Evolutionary conservation across 2,329 filamentous ascomycete species (phyloP).

Genomic region (Ciborinia camelliae): DNA sequence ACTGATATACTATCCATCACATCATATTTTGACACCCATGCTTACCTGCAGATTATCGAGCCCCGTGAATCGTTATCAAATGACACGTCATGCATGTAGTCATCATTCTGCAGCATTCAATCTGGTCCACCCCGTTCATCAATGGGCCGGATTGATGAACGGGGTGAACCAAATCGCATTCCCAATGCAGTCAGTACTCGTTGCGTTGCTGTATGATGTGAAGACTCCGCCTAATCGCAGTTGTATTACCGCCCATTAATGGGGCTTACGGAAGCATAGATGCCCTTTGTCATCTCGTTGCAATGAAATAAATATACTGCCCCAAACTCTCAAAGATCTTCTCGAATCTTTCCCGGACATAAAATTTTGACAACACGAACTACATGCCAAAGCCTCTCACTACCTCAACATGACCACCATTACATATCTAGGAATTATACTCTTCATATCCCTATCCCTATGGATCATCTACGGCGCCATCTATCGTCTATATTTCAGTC

Average conservation of each 20-base stretch:
- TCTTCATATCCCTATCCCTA: not conserved
- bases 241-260: not conserved
- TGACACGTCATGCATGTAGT: not conserved
- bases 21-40: not conserved
- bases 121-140: no score
- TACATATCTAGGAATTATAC: not conserved
- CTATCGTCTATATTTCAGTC: conserved; percentile 38
- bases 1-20: no score
- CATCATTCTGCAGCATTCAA: not conserved
- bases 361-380: not conserved
- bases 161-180: no score
- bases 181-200: not conserved
- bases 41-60: not conserved
- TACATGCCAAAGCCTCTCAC: not conserved
- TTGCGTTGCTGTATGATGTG: not conserved
- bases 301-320: not conserved
- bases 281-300: not conserved
- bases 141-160: no score
- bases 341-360: not conserved
- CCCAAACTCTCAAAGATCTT: not conserved
- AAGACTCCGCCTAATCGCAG: not conserved
- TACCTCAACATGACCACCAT: not conserved
- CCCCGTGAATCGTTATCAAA: no score
- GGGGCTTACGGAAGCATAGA: not conserved
- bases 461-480: conserved; percentile 19